phyloP scores from a whole-genome alignment of 73 alveolate genomes.

The Blepharisma stoltei region DNA sequence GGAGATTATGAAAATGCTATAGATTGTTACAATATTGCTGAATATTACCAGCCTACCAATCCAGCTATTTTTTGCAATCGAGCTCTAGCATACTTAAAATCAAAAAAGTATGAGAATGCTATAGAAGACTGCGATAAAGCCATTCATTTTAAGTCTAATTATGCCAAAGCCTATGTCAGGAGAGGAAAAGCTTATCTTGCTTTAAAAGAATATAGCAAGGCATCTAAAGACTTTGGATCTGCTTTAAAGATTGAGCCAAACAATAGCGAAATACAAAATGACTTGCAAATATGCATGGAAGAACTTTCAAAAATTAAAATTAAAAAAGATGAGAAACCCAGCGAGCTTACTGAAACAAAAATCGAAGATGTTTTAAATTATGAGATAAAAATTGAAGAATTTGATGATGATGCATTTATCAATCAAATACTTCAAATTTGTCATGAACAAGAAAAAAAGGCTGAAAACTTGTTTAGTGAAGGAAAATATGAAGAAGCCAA shows the following conservation, averaged over 20 bases:
- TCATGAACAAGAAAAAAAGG: conserved; percentile 8
- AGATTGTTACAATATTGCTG: conserved; percentile 66
- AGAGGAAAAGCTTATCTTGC: conserved; percentile 81
- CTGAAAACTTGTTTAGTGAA: not conserved
- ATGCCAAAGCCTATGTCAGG: conserved; percentile 66
- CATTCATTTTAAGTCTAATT: conserved; percentile 25
- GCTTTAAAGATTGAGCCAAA: conserved; percentile 69
- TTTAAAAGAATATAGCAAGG: conserved; percentile 64
- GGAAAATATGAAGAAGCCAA: no score
- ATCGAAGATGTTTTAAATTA: not conserved
- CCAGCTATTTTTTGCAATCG: conserved; percentile 43
- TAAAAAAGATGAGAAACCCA: no score
- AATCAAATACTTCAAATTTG: no score
- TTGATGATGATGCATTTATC: not conserved
- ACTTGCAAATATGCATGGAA: conserved; percentile 55
- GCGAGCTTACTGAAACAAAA: no score
- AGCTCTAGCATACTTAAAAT: conserved; percentile 42
- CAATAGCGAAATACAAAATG: conserved; percentile 57
- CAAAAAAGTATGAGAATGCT: conserved; percentile 35
- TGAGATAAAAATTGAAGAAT: not conserved
- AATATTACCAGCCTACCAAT: conserved; percentile 43
- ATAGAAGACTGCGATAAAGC: conserved; percentile 55
- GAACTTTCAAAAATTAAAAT: conserved; percentile 20
- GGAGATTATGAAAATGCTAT: conserved; percentile 64
- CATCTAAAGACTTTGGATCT: conserved; percentile 70